A percentile compares a stretch with the other conserved stretches of the same genome.
Conservation (phyloP, 345 rosid genomes). For the Melastoma malabathricum region DNA sequence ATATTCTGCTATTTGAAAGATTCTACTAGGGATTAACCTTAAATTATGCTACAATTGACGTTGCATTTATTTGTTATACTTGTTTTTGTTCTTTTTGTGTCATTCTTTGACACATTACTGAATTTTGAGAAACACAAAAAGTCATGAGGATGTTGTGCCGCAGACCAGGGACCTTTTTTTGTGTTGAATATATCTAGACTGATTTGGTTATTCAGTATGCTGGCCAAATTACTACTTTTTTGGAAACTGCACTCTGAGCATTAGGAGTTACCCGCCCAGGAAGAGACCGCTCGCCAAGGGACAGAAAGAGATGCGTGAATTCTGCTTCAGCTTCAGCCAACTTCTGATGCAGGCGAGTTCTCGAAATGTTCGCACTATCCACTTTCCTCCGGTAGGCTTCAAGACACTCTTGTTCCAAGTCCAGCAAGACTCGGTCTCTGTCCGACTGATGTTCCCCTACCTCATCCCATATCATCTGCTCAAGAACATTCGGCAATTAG, state of each 20-base stretch:
- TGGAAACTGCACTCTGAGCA: neutral
- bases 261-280: conserved; percentile 68
- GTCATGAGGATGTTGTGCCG: no score
- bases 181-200: no score
- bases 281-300: conserved; percentile 87
- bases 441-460: conserved; percentile 74
- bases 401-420: conserved; percentile 79
- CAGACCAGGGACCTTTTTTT: no score
- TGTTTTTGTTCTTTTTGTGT: no score
- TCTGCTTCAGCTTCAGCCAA: conserved; percentile 92
- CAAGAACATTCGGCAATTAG: neutral
- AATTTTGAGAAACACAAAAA: no score
- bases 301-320: conserved; percentile 84
- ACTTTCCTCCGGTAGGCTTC: conserved; percentile 90
- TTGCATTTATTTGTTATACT: no score
- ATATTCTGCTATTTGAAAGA: no score
- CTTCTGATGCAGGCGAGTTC: conserved; percentile 96
- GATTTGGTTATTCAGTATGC: no score
- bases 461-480: conserved; percentile 96
- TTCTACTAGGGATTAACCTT: no score
- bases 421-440: conserved; percentile 73
- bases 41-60: no score
- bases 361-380: conserved; percentile 77
- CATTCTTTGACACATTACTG: no score
- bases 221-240: no score